Evolutionary conservation across 768 basidiomycete species (phyloP).

Genomic region (Termitomyces sp.): DNA sequence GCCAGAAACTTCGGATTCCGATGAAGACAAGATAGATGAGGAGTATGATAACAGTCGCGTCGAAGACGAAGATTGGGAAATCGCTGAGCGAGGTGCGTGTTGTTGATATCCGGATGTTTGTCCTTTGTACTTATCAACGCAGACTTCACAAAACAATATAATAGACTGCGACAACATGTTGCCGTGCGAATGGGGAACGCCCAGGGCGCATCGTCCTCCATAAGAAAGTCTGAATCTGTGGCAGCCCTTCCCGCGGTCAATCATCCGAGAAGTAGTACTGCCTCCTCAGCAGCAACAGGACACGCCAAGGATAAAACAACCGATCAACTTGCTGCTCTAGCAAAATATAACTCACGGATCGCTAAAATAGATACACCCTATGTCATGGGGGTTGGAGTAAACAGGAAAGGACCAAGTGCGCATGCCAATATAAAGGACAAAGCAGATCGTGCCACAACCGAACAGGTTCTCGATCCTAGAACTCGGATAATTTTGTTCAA

Average conservation of each 20-base stretch:
- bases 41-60: conserved; percentile 57
- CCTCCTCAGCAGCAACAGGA: conserved; percentile 17
- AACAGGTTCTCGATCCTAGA: conserved; percentile 96
- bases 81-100: conserved; percentile 70
- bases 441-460: conserved; percentile 92
- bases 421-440: conserved; percentile 92
- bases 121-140: conserved; percentile 12
- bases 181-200: conserved; percentile 75
- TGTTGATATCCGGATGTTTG: not conserved
- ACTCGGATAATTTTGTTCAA: conserved; percentile 93
- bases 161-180: conserved; percentile 88
- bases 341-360: conserved; percentile 75
- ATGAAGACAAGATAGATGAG: conserved; percentile 41
- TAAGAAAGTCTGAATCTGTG: conserved; percentile 45
- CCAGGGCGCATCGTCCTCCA: conserved; percentile 52
- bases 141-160: conserved; percentile 99
- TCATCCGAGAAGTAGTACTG: conserved; percentile 43
- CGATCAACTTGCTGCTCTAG: conserved; percentile 70
- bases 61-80: conserved; percentile 89
- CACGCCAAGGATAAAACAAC: conserved; percentile 55
- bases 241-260: conserved; percentile 72
- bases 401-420: conserved; percentile 89
- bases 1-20: conserved; percentile 35
- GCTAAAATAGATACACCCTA: conserved; percentile 76
- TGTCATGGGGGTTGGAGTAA: conserved; percentile 67